A percentile compares a stretch with the other conserved stretches of the same genome.
Conservation (phyloP, 176 grass and related monocot genomes). For the Rhynchospora breviuscula region DNA sequence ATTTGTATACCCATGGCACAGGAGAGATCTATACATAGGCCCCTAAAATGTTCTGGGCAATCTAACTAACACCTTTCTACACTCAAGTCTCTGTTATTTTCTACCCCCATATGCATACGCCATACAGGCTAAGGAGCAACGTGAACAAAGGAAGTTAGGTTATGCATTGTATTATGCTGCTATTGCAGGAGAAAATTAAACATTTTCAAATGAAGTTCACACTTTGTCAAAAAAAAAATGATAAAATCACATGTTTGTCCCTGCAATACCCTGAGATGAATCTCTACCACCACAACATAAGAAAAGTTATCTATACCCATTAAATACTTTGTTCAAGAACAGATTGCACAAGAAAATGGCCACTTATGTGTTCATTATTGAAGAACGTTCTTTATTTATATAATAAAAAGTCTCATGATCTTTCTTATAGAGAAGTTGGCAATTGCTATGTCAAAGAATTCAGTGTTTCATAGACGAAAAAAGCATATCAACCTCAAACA, state of each 20-base stretch:
- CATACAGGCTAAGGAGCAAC: background rate
- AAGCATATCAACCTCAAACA: too few relatives aligned
- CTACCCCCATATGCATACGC: background rate
- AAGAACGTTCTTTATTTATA: background rate
- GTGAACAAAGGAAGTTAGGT: background rate
- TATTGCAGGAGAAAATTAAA: background rate
- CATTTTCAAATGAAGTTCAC: background rate
- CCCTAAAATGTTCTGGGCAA: background rate
- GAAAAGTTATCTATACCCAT: background rate
- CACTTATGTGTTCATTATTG: background rate
- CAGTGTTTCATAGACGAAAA: too few relatives aligned
- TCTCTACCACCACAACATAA: background rate
- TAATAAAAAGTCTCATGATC: too few relatives aligned
- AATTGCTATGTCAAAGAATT: too few relatives aligned
- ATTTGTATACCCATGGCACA: background rate
- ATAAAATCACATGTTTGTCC: background rate
- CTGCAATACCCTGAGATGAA: background rate
- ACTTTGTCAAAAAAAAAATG: background rate
- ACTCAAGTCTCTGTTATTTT: background rate
- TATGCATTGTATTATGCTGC: background rate
- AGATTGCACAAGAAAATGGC: background rate
- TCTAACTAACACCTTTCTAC: background rate
- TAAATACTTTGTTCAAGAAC: background rate
- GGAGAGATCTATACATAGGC: background rate
- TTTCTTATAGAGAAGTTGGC: too few relatives aligned